Base-by-base conservation (phyloP, 225 moss, liverwort and hornwort genomes). In the Physcomitrellopsis africana region DNA sequence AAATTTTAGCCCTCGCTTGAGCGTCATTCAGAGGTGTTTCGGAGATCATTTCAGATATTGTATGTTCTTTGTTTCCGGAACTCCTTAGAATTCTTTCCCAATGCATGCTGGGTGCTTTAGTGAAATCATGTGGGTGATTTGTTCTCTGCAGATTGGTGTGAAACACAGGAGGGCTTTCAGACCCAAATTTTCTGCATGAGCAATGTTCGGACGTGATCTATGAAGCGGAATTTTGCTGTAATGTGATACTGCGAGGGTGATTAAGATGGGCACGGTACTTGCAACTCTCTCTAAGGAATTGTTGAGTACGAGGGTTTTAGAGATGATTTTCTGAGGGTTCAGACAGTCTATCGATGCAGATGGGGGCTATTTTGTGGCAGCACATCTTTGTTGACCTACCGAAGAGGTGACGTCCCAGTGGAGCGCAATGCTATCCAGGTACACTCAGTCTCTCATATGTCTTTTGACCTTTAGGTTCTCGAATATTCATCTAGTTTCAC, bases 341-440 rank as follows among this genome's bases (percentile, higher is more conserved):
- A 11, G 48, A 17, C 23, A 46, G 44, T 10, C 51, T 58, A 37
- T 56, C 20, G 23, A 29, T 22, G 29, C 57, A 51, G 58, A 64
- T 59, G 76, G 76, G 43, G 59, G 60, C 62, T 44, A 47, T 52
- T 45, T 59, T 69, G 69, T 59, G 12, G n/a, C 51, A 26, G 53
- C 53, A 12, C 24, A 26, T 46, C 45, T 67, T 22, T 18, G 45
- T 20, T 72, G 80, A 65, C 58, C 29, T 51, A 59, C 57, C 51
- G 46, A 62, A 54, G 47, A 47, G 6, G 76, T 76, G 83, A 68
- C 68, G 64, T 47, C 77, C 48, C n/a, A 27, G 71, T 51, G 77
- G 42, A 80, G 63, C 69, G 60, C 55, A 42, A 20, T 66, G 60
- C 54, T 10, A 27, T 69, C 15, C 54, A 80, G 84, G 84, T 84